Evolutionary conservation across 73 alveolate species (phyloP), one percentile per base, ranked within the genome.

Genomic region (Stentor roeselii): DNA sequence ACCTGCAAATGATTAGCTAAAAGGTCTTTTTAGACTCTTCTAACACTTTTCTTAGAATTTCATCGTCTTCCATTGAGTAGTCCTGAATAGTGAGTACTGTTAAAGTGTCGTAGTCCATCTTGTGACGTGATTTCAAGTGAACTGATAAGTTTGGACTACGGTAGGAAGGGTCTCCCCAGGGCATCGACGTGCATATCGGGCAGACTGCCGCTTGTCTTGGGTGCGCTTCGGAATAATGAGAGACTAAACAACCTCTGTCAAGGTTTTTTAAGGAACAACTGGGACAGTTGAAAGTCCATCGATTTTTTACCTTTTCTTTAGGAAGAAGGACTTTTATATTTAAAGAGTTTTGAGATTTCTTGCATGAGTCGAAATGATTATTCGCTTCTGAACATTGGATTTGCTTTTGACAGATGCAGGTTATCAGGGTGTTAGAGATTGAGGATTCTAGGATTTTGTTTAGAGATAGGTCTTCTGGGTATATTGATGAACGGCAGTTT

Each of bases 141-240:
- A 83, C 83, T 3, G 36, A 78, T 50, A 89, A 75, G 37, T 89
- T 39, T 14, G 36, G 86, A 82, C 90, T 82, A 39, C 78, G 83
- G 76, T 89, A 89, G 78, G 85, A 86, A n/a, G 93, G 93, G 76
- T 89, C 95, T 39, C 95, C 95, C 92, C 92, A 89, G 3, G 92
- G 93, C 60, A 84, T 89, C 21, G 91, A 77, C 78, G 59, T 67
- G 39, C 95, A 89, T 4, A 89, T 89, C 39, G 83, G 83, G 61
- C 95, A 89, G 38, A 89, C 95, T 36, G 90, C 95, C 30, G 88
- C 60, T n/a, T 50, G 61, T 3, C 86, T 59, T 21, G 76, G 77
- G 83, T 89, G 95, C 15, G 34, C 15, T 58, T 75, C 60, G 27
- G 59, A 42, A 39, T 80, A 60, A 82, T 89, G 95, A 36, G 60